phyloP scores from a whole-genome alignment of 768 basidiomycete genomes.

The Suillus ampliporus region DNA sequence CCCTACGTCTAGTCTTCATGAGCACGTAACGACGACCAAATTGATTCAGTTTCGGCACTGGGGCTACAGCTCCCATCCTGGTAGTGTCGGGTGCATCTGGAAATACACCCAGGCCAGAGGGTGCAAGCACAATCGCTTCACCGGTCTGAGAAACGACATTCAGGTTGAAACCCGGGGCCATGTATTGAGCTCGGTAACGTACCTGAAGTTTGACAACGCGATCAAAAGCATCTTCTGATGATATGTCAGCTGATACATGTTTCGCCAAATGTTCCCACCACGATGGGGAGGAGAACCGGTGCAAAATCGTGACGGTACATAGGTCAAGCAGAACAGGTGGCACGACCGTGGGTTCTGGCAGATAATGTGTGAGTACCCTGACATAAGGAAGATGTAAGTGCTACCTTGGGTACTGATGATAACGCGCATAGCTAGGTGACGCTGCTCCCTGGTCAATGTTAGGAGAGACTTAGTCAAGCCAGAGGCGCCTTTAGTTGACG shows the following conservation, averaged over 20 bases:
- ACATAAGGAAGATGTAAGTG: not conserved
- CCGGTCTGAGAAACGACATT: conserved; percentile 57
- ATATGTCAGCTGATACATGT: conserved; percentile 70
- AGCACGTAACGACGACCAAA: conserved; percentile 65
- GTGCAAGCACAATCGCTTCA: conserved; percentile 70
- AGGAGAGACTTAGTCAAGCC: conserved; percentile 65
- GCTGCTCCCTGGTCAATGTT: conserved; percentile 67
- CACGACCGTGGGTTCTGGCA: conserved; percentile 72
- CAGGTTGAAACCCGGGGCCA: not conserved
- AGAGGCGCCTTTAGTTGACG: conserved; percentile 46
- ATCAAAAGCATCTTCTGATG: conserved; percentile 64
- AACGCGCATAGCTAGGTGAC: conserved; percentile 74
- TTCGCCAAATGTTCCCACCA: conserved; percentile 77
- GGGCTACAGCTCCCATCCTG: conserved; percentile 11
- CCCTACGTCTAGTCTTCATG: conserved; percentile 63
- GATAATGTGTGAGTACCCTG: not conserved
- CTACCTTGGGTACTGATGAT: conserved; percentile 78
- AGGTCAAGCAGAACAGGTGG: conserved; percentile 71
- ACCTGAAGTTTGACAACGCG: conserved; percentile 70
- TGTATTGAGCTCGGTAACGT: conserved; percentile 14
- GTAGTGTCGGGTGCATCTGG: conserved; percentile 23
- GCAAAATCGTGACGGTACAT: conserved; percentile 67
- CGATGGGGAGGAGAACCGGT: conserved; percentile 75
- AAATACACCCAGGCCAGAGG: conserved; percentile 60
- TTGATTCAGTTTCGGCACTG: conserved; percentile 42